Conservation (phyloP, 129 eudicot genomes). For the Rutidosis leptorrhynchoides region DNA sequence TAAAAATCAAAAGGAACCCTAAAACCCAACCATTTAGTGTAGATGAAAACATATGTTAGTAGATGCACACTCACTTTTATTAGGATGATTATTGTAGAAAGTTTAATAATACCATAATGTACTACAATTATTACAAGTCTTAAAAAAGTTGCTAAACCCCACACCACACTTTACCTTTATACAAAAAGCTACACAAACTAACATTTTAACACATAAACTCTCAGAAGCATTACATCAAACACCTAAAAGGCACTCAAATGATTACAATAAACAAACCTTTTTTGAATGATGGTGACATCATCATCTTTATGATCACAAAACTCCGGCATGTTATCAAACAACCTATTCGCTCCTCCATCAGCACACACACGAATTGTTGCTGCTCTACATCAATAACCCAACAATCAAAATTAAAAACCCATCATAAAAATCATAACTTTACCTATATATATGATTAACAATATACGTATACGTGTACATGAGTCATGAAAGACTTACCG, state of each 20-base stretch:
- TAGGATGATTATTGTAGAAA: background rate
- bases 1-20: background rate
- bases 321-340: slow-evolving; percentile 41
- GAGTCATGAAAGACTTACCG: slow-evolving; percentile 22
- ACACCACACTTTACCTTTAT: slow-evolving; percentile 6
- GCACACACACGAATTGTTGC: slow-evolving; percentile 48
- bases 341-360: slow-evolving; percentile 54
- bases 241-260: slow-evolving; percentile 3
- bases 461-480: background rate
- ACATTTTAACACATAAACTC: background rate
- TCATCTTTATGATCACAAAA: slow-evolving; percentile 27
- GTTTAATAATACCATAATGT: slow-evolving; percentile 9
- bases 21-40: background rate
- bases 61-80: background rate
- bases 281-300: slow-evolving; percentile 20
- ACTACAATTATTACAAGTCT: background rate
- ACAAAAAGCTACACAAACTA: slow-evolving; percentile 9
- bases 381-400: slow-evolving; percentile 40
- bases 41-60: background rate
- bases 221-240: slow-evolving; percentile 21
- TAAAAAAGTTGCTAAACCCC: slow-evolving; percentile 7
- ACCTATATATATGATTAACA: background rate
- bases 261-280: slow-evolving; percentile 24
- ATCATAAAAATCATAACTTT: background rate
- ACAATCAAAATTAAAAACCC: background rate